phyloP scores from a whole-genome alignment of 129 eudicot species.

The Artemisia argyi region DNA sequence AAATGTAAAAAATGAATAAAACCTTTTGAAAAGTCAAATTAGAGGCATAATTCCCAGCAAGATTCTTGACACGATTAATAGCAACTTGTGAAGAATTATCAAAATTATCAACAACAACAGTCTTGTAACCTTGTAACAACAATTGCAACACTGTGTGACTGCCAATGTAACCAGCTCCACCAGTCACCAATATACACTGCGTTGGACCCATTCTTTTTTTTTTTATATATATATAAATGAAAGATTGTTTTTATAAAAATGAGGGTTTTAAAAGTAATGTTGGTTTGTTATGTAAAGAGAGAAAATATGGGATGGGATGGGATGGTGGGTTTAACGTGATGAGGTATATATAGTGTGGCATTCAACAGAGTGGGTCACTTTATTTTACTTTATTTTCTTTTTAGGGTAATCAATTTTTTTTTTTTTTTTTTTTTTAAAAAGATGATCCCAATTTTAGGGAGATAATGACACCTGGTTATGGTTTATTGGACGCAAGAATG shows the following conservation, averaged over 20 bases:
- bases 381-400: no score
- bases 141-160: conserved; percentile 84
- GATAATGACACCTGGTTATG: no score
- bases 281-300: conserved; percentile 19
- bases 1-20: neutral
- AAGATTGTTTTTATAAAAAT: neutral
- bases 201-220: conserved; percentile 43
- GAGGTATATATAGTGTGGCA: conserved; percentile 6
- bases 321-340: conserved; percentile 36
- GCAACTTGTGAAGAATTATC: conserved; percentile 74
- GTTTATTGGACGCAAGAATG: no score
- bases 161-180: conserved; percentile 95
- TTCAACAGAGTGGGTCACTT: no score
- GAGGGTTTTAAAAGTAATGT: neutral
- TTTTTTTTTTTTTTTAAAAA: no score
- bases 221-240: no score
- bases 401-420: no score
- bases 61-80: conserved; percentile 61
- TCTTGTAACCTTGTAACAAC: conserved; percentile 61
- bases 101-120: conserved; percentile 76
- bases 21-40: conserved; percentile 82
- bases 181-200: conserved; percentile 72
- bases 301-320: neutral
- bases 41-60: conserved; percentile 60
- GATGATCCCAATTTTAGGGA: no score